Conservation (phyloP, 78 protist genomes). For the Dictyostelium purpureum region DNA sequence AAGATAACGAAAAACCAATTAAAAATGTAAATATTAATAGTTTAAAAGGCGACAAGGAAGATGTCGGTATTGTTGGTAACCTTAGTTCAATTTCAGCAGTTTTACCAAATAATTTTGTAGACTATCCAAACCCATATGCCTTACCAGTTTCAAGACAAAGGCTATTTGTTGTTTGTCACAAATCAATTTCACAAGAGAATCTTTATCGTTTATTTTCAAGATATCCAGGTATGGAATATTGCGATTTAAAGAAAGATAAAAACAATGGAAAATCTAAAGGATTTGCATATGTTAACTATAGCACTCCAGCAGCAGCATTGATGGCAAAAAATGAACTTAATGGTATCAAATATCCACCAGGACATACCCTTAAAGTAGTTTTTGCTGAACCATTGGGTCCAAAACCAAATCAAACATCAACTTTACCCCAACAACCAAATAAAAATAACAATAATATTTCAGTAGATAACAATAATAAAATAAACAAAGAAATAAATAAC, state of each 20-base stretch:
- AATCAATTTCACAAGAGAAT: slow-evolving; percentile 54
- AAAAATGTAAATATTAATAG: background rate
- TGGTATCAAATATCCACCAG: slow-evolving; percentile 78
- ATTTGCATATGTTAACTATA: slow-evolving; percentile 73
- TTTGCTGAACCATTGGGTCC: slow-evolving; percentile 79
- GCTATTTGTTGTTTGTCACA: slow-evolving; percentile 71
- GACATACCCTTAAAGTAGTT: slow-evolving; percentile 62
- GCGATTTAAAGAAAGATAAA: slow-evolving; percentile 78
- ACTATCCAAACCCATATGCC: slow-evolving; percentile 31
- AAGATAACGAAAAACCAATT: background rate
- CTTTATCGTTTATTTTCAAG: slow-evolving; percentile 62
- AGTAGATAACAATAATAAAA: background rate
- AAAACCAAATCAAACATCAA: background rate
- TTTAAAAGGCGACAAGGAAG: background rate
- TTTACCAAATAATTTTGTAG: background rate
- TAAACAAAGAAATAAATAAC: background rate
- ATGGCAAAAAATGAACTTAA: slow-evolving; percentile 73
- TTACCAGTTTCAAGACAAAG: slow-evolving; percentile 26
- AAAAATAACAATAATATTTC: background rate
- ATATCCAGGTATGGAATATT: slow-evolving; percentile 84
- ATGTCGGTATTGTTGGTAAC: background rate
- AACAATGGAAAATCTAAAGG: slow-evolving; percentile 67
- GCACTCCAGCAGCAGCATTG: slow-evolving; percentile 58
- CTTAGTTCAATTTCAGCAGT: slow-evolving; percentile 2
- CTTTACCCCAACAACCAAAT: background rate